Evolutionary conservation across 805 yeast genomes (phyloP).

Genomic region (Starmerella roubikii): DNA sequence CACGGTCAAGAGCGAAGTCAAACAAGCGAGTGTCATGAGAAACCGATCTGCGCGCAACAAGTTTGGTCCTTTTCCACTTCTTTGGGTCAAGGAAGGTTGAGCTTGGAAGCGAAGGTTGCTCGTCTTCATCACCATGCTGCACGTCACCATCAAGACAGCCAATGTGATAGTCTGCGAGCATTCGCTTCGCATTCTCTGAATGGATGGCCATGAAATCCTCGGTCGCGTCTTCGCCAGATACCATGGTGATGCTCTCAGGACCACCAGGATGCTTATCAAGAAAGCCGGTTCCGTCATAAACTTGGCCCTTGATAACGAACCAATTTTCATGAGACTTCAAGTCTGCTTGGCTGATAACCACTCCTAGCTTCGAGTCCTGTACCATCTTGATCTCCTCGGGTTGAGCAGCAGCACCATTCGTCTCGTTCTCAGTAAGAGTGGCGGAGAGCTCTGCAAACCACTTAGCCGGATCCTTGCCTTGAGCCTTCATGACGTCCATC

Average conservation of each 20-base stretch:
- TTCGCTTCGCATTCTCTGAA: slow-evolving; percentile 68
- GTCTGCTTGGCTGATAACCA: slow-evolving; percentile 18
- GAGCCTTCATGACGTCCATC: slow-evolving; percentile 29
- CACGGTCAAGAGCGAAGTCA: slow-evolving; percentile 23
- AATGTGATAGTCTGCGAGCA: slow-evolving; percentile 36
- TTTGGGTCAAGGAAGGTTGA: slow-evolving; percentile 24
- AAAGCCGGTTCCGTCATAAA: slow-evolving; percentile 28
- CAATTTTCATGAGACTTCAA: slow-evolving; percentile 21
- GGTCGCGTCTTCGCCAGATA: slow-evolving; percentile 41
- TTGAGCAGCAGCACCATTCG: background rate
- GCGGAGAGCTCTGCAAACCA: slow-evolving; percentile 1
- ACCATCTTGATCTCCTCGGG: slow-evolving; percentile 22
- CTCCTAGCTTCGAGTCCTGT: slow-evolving; percentile 21
- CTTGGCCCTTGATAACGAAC: slow-evolving; percentile 28
- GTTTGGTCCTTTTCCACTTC: slow-evolving; percentile 22
- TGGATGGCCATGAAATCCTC: slow-evolving; percentile 33
- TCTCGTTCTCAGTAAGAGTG: background rate
- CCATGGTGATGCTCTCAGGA: slow-evolving; percentile 30
- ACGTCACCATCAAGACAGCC: slow-evolving; percentile 19
- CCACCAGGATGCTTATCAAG: slow-evolving; percentile 37
- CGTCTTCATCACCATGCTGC: slow-evolving; percentile 21
- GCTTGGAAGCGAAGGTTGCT: slow-evolving; percentile 15
- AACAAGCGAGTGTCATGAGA: slow-evolving; percentile 26
- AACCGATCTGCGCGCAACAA: slow-evolving; percentile 20
- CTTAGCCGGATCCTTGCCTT: slow-evolving; percentile 1